Base-by-base conservation (phyloP, 1,139 yeast species). In the Diutina siamensis region DNA sequence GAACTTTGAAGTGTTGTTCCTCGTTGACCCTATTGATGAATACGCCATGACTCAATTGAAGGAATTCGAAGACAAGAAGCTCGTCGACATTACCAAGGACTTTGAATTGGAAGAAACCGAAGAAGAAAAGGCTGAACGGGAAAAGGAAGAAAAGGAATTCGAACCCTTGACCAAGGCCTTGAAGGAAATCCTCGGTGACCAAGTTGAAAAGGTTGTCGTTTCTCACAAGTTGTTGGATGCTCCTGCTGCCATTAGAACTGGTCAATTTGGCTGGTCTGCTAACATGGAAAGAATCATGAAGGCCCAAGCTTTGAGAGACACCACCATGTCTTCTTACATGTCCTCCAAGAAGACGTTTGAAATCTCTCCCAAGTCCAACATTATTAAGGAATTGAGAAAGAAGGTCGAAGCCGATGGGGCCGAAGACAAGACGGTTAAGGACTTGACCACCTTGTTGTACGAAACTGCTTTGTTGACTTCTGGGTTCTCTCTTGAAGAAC, bases 271-370 rank as follows among this genome's bases (percentile, higher is more conserved):
- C 68, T 92, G 99, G 99, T 92, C 98, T 58, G 99, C 99, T 62
- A 92, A 92, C 79, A 94, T 94, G 98, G 99, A 92, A 78, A 92
- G 98, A 83, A 92, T 92, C 78, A 94, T 92, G 99, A 92, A 92
- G 80, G 98, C 98, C 53, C 99, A 92, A 78, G 98, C 99, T 60
- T 79, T 92, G 62, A 89, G 98, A 77, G 98, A 92, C 71, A 85
- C 95, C 59, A 80, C 95, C 59, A 92, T 94, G 98, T 88, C 97
- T 46, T 81, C 96, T 53, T 92, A 92, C 94, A 94, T 92, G 99
- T 84, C 98, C 44, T 92, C 98, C 49, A 94, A 94, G 88, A 92
- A 92, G 83, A 92, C 94, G 61, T 87, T 92, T 63, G 99, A 94
- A 78, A 88, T 92, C 61, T 92, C 97, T 63, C 97, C 99, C 73